Evolutionary conservation across 352 stramenopile genomes (phyloP).

Genomic region (Globisporangium cylindrosporum): DNA sequence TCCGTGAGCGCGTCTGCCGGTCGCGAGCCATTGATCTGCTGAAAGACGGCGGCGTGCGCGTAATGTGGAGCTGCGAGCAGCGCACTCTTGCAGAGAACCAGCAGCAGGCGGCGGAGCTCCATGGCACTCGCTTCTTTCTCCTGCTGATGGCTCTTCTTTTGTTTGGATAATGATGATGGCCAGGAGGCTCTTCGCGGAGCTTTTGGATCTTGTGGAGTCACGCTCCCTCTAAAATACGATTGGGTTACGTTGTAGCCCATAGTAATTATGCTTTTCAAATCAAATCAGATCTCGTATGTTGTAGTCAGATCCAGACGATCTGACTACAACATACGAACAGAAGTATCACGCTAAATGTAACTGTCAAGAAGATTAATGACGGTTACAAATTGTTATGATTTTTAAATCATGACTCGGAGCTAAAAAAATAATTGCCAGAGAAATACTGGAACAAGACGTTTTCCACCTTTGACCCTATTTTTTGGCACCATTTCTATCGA

Average conservation of each 20-base stretch:
- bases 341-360: too few species aligned
- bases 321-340: too few species aligned
- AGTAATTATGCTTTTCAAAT: neutral
- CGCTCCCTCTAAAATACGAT: neutral
- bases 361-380: too few species aligned
- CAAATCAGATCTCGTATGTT: neutral
- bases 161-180: neutral
- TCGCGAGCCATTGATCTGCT: conserved; percentile 6
- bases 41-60: conserved; percentile 1
- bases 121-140: neutral
- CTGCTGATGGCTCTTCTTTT: neutral
- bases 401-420: too few species aligned
- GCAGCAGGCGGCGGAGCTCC: neutral
- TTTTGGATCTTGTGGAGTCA: neutral
- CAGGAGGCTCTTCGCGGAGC: neutral
- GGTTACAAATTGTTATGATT: too few species aligned
- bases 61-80: neutral
- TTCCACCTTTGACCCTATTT: too few species aligned
- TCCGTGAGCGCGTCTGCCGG: conserved; percentile 1
- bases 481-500: too few species aligned
- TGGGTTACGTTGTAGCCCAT: neutral
- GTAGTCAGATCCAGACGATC: neutral
- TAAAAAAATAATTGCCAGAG: too few species aligned
- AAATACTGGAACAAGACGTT: too few species aligned
- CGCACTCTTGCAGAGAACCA: neutral